These are phyloP conservation scores for Plasmodium fragile DNA, from an alignment of 169 alveolate genomes.

Conservation along the genomic window DNA sequence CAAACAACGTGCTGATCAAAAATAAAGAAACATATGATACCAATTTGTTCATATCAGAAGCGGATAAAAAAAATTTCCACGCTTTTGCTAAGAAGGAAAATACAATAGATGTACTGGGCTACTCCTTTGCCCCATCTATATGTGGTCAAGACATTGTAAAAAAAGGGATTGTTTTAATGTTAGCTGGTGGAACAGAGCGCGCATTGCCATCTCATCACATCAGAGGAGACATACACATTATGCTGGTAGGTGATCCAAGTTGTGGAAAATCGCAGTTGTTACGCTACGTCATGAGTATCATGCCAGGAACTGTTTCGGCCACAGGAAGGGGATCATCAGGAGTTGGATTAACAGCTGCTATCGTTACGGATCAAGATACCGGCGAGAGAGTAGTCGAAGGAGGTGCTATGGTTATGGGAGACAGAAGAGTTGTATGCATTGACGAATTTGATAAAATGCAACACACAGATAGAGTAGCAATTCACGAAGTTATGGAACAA, in stretches of 20 bases:
- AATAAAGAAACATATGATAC: slow-evolving; percentile 78
- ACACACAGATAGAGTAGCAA: slow-evolving; percentile 98
- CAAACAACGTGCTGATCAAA: slow-evolving; percentile 89
- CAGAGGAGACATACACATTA: slow-evolving; percentile 98
- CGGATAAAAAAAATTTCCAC: slow-evolving; percentile 81
- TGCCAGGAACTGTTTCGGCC: slow-evolving; percentile 97
- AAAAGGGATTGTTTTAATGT: slow-evolving; percentile 93
- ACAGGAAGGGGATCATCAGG: slow-evolving; percentile 99
- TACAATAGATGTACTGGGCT: slow-evolving; percentile 92
- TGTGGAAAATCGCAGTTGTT: slow-evolving; percentile 99
- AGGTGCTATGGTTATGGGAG: slow-evolving; percentile 99
- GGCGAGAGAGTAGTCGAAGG: slow-evolving; percentile 98
- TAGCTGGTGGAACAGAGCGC: slow-evolving; percentile 97
- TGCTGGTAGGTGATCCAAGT: slow-evolving; percentile 99
- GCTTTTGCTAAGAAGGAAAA: slow-evolving; percentile 86
- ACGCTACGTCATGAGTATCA: slow-evolving; percentile 93
- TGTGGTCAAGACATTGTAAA: slow-evolving; percentile 96
- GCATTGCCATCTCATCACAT: slow-evolving; percentile 88
- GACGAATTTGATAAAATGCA: slow-evolving; percentile 99
- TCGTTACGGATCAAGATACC: slow-evolving; percentile 94
- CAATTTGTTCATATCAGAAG: slow-evolving; percentile 81
- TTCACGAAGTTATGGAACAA: slow-evolving; percentile 99
- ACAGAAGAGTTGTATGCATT: slow-evolving; percentile 97
- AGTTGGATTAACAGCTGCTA: slow-evolving; percentile 99
- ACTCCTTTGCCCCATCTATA: slow-evolving; percentile 97